These are phyloP conservation scores for Myxozyma monticola DNA, from an alignment of 805 yeast species.

Conservation along the genomic window DNA sequence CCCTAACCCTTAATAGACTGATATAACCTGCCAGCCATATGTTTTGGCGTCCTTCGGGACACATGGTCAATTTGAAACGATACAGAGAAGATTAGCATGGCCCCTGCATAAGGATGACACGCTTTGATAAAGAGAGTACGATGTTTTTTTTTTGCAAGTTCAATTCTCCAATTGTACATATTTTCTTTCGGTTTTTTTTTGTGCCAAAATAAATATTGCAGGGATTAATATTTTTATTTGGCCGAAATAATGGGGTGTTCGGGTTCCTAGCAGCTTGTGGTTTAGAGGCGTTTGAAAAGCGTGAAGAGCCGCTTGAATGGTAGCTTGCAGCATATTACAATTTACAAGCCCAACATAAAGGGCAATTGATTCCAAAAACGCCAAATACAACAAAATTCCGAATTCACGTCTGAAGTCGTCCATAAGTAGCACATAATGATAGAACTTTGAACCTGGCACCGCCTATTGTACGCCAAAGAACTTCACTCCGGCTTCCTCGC, in stretches of 20 bases:
- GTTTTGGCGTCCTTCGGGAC: conserved; percentile 62
- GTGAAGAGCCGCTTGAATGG: too few relatives aligned
- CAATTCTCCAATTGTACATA: conserved; percentile 2
- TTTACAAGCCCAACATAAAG: too few relatives aligned
- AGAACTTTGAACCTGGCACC: neutral
- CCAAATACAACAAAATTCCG: neutral
- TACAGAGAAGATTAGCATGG: conserved; percentile 99
- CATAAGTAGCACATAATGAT: neutral
- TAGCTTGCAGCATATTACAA: too few relatives aligned
- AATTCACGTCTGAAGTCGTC: neutral
- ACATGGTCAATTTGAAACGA: conserved; percentile 99
- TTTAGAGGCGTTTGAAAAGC: too few relatives aligned
- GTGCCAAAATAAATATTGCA: neutral
- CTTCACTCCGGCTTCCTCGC: conserved; percentile 76
- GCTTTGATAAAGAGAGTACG: conserved; percentile 99
- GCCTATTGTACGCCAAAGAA: conserved; percentile 30
- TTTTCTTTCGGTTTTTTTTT: neutral
- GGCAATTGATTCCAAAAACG: too few relatives aligned
- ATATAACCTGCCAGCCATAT: too few relatives aligned
- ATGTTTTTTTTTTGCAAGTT: conserved; percentile 62
- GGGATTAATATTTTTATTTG: too few relatives aligned
- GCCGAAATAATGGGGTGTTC: too few relatives aligned
- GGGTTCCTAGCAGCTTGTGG: too few relatives aligned
- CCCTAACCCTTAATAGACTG: too few relatives aligned
- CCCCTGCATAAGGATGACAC: conserved; percentile 99